Evolutionary conservation across 148 eudicot genomes (phyloP), one percentile per base, ranked within the genome.

Genomic region (Tetragonia tetragonoides): DNA sequence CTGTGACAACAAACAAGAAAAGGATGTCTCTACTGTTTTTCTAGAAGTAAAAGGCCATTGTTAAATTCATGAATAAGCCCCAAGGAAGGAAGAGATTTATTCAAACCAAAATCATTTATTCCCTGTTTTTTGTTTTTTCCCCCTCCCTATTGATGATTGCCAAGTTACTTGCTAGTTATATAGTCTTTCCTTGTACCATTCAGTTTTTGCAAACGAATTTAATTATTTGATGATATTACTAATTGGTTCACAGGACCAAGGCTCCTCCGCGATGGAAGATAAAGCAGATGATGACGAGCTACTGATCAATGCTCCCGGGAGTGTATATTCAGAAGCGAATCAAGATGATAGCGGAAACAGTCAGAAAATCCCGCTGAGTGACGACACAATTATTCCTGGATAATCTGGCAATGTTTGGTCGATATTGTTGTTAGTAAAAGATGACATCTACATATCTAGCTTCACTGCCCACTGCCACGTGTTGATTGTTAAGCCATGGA

Each of bases 221-320:
- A 28, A 28, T 28, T 28, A 70, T 51, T 17, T 54, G 28, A 66
- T 42, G 16, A 21, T 12, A 23, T 24, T 78, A 15, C 18, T 46
- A 16, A 23, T 59, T 14, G 71, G 63, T 47, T 80, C 64, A 73
- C 85, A 90, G 97, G 87, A 86, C 16, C 65, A 68, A 47, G 66
- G 23, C 57, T 37, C 37, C 42, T 62, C 64, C 10, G 81, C 39
- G 10, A 64, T 60, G 38, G 66, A 82, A 74, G 71, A 85, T 53
- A 79, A 73, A 10, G 54, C 53, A 47, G 78, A 40, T 6, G 80
- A 59, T 12, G 95, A 90, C 12, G 89, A 89, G 42, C 87, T 95
- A 72, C 73, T 95, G 20, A 75, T 92, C 44, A 66, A 79, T 42
- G 93, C 91, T 81, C 98, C 98, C 3, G 96, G 94, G 53, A 92